Base-by-base conservation (phyloP, 345 rosid genomes). In the Pistacia vera region DNA sequence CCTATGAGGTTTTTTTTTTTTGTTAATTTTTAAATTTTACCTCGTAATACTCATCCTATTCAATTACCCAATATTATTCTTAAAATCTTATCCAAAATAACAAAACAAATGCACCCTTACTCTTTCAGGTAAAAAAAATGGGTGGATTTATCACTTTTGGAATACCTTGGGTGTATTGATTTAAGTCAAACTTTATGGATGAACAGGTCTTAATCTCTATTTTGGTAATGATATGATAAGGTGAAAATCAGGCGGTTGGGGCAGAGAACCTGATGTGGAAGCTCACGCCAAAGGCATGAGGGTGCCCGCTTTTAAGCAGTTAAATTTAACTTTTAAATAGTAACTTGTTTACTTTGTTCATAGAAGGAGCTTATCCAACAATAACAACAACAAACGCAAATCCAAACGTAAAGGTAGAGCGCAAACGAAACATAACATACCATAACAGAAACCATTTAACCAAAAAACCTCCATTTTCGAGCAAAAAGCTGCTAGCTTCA, bases 311-410 rank as follows among this genome's bases (percentile, higher is more conserved):
- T 68, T 30, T 2, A 18, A 78, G 1, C 38, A 48, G 9, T 12
- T 46, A 14, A 46, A 7, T 9, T 8, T 3, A 51, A 11, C 17
- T 68, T 25, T 30, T 46, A 8, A 36, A 17, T 56, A 61, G 44
- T 54, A 70, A 33, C 63, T 35, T 56, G 59, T 11, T 17, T 12
- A 38, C 17, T 55, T 20, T 63, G 63, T 17, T 18, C 44, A 71
- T 28, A 36, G 66, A 63, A 10, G 30, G 76, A 74, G 79, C 86
- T 84, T 84, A 82, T 86, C 87, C 33, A 30, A 30, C 33, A 30
- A 30, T 38, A 5, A 41, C 8, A 41, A 41, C 46, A 61, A 16
- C 49, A 62, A 4, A 22, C 13, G 16, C 35, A 44, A 64, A 12
- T 44, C 67, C 17, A 10, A 76, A 68, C 35, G 22, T 22, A 73